A percentile compares a stretch with the other conserved stretches of the same genome.
Evolutionary conservation across 208 protist species (phyloP).

Genomic region (Leishmania amazonensis): DNA sequence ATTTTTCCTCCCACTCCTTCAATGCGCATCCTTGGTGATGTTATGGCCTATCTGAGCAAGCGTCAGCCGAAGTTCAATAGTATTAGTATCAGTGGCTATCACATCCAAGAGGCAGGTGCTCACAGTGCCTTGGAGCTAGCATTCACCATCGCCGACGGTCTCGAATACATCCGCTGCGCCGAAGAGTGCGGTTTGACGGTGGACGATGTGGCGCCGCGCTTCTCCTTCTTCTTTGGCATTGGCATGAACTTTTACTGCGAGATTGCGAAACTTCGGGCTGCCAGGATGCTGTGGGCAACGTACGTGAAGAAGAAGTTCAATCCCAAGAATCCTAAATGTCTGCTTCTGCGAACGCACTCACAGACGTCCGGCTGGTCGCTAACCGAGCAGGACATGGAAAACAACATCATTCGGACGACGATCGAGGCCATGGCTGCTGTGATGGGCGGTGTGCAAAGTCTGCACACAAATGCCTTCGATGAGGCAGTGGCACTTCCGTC

Average conservation of each 20-base stretch:
- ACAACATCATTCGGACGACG: slow-evolving; percentile 97
- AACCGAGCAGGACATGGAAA: slow-evolving; percentile 96
- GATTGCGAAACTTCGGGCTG: slow-evolving; percentile 96
- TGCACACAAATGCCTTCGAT: slow-evolving; percentile 97
- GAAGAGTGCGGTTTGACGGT: slow-evolving; percentile 74
- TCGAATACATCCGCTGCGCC: slow-evolving; percentile 93
- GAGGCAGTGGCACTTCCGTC: slow-evolving; percentile 96
- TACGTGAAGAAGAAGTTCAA: slow-evolving; percentile 94
- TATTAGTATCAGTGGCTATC: slow-evolving; percentile 95
- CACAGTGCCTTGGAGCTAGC: slow-evolving; percentile 92
- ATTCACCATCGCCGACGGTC: slow-evolving; percentile 96
- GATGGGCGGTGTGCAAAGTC: slow-evolving; percentile 91
- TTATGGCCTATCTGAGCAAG: slow-evolving; percentile 94
- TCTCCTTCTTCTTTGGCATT: slow-evolving; percentile 97
- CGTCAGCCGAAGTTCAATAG: slow-evolving; percentile 97
- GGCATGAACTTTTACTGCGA: slow-evolving; percentile 98
- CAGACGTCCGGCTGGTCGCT: slow-evolving; percentile 97
- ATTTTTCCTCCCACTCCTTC: slow-evolving; percentile 95
- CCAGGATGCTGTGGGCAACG: slow-evolving; percentile 93
- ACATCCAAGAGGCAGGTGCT: slow-evolving; percentile 96
- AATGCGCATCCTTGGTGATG: slow-evolving; percentile 95
- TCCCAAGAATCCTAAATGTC: slow-evolving; percentile 89
- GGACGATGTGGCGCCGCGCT: slow-evolving; percentile 94
- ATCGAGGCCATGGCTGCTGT: slow-evolving; percentile 97
- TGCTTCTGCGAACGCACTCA: slow-evolving; percentile 95